phyloP scores from a whole-genome alignment of 768 basidiomycete species.

The Hortiboletus campestris region DNA sequence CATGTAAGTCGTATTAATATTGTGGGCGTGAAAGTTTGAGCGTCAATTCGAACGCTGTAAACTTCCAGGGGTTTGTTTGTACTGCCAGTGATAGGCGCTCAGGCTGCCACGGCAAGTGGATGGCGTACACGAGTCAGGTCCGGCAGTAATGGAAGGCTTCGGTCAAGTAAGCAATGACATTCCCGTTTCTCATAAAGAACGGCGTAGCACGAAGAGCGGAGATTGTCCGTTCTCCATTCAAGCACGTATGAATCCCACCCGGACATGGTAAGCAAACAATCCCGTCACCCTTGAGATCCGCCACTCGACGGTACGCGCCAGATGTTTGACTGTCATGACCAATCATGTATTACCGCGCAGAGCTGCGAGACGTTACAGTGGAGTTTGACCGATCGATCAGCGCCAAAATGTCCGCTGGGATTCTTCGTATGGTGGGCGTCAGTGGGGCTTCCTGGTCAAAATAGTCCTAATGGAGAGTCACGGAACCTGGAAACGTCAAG shows the following conservation, averaged over 20 bases:
- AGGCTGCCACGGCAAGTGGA: background rate
- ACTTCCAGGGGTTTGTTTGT: no score
- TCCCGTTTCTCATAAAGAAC: conserved; percentile 1
- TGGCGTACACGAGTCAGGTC: conserved; percentile 5
- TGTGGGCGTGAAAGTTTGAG: no score
- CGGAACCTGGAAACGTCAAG: background rate
- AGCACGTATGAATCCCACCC: background rate
- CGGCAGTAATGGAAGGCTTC: conserved; percentile 11
- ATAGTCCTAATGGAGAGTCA: background rate
- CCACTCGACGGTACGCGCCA: background rate
- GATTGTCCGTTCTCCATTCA: background rate
- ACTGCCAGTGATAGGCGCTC: background rate
- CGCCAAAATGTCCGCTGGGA: background rate
- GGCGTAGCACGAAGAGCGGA: conserved; percentile 2
- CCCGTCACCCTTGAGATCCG: background rate
- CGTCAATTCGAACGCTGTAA: no score
- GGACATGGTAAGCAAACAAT: background rate
- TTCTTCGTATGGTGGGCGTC: background rate
- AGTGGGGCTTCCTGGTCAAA: background rate
- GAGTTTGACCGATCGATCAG: background rate
- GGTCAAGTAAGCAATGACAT: background rate
- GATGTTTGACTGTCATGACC: background rate
- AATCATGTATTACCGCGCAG: background rate
- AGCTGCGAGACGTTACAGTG: background rate
- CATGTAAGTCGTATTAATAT: no score